Evolutionary conservation across 2,329 filamentous ascomycete genomes (phyloP).

Genomic region (Colletotrichum viniferum): DNA sequence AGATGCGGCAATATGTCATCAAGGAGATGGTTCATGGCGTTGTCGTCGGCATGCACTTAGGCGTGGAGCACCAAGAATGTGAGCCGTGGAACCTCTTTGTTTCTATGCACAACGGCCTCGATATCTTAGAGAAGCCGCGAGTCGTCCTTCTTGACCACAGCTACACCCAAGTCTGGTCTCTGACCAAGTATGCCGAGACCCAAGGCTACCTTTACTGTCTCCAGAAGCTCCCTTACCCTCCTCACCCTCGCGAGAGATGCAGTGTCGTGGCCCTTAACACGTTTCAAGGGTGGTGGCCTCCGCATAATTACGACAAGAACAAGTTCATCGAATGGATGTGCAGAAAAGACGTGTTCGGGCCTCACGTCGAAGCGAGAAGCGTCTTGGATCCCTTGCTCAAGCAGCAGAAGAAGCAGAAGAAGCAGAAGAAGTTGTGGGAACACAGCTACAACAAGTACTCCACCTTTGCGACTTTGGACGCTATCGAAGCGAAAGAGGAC

Average conservation of each 20-base stretch:
- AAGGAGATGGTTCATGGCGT: not conserved
- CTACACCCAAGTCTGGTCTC: not conserved
- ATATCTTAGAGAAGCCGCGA: not conserved
- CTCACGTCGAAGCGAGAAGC: not conserved
- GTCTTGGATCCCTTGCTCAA: not conserved
- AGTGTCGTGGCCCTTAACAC: fast-evolving
- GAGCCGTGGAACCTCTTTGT: constrained; percentile 33
- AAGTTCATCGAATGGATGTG: not conserved
- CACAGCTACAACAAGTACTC: not conserved
- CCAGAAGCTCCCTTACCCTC: not conserved
- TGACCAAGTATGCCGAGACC: not conserved
- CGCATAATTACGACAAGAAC: not conserved
- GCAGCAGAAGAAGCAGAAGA: too few relatives aligned
- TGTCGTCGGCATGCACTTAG: not conserved
- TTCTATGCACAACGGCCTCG: not conserved
- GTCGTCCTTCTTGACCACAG: not conserved
- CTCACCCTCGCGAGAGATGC: not conserved
- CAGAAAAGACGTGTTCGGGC: fast-evolving
- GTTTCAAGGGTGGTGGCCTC: not conserved
- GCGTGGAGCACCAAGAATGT: fast-evolving
- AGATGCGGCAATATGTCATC: too few relatives aligned
- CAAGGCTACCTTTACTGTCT: fast-evolving
- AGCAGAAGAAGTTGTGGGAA: not conserved
- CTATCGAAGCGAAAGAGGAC: not conserved
- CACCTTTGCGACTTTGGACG: not conserved